phyloP scores from a whole-genome alignment of 352 stramenopile genomes.

The Phytophthora pisi region DNA sequence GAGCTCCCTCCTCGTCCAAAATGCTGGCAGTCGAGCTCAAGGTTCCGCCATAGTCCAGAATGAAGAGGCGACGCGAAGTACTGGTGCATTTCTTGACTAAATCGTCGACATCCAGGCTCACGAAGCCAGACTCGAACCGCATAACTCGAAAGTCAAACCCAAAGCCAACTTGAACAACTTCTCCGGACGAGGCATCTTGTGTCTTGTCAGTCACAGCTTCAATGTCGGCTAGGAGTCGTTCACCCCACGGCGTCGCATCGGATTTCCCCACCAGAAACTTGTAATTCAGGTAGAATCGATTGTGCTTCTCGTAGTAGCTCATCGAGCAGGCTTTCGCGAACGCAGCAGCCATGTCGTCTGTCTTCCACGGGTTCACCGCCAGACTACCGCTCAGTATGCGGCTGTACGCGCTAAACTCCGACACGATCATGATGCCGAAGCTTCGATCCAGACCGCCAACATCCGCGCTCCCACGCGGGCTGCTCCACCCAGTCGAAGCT shows the following conservation, averaged over 20 bases:
- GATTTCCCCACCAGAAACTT: constrained; percentile 84
- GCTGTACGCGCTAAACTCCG: constrained; percentile 96
- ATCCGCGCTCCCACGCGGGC: constrained; percentile 24
- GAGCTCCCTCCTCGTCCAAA: constrained; percentile 75
- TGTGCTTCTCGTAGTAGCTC: constrained; percentile 80
- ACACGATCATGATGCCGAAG: constrained; percentile 93
- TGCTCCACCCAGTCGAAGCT: constrained; percentile 33
- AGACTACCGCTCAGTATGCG: constrained; percentile 97
- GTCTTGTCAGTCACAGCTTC: constrained; percentile 75
- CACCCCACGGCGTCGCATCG: constrained; percentile 91
- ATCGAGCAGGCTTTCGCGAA: constrained; percentile 73
- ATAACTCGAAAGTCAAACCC: constrained; percentile 96
- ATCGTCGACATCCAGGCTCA: constrained; percentile 89
- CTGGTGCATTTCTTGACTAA: constrained; percentile 84
- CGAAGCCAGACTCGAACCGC: constrained; percentile 95
- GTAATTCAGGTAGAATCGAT: constrained; percentile 77
- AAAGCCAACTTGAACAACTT: constrained; percentile 92
- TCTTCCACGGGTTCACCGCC: constrained; percentile 98
- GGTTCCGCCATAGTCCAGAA: constrained; percentile 98
- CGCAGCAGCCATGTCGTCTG: constrained; percentile 80
- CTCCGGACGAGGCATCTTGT: constrained; percentile 37
- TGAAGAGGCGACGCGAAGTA: constrained; percentile 85
- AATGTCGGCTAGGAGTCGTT: constrained; percentile 95
- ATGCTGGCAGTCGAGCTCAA: constrained; percentile 82
- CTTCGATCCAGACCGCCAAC: constrained; percentile 35